phyloP scores from a whole-genome alignment of 208 protist species.

The Wallacemonas collosoma region DNA sequence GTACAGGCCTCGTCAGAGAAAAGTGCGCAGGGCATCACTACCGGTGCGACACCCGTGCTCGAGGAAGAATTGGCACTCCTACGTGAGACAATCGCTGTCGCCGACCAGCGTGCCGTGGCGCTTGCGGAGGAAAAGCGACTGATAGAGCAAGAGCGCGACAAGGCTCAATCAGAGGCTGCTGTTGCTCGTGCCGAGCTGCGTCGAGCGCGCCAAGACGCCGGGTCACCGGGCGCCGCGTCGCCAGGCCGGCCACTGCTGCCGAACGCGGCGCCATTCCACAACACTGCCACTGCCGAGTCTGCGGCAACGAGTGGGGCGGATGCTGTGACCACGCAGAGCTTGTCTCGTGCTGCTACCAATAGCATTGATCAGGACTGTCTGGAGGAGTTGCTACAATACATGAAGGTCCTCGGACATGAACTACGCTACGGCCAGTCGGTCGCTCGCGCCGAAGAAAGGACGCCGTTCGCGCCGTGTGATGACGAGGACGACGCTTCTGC shows the following conservation, averaged over 20 bases:
- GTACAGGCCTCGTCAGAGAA: constrained; percentile 30
- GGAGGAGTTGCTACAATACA: constrained; percentile 55
- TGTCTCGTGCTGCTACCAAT: not conserved
- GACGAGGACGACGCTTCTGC: not conserved
- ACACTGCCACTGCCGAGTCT: not conserved
- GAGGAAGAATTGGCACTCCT: constrained; percentile 46
- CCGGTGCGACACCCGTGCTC: not conserved
- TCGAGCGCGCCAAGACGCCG: constrained; percentile 16
- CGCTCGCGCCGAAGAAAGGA: not conserved
- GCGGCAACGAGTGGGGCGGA: not conserved
- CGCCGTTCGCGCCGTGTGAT: not conserved
- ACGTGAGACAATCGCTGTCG: constrained; percentile 31
- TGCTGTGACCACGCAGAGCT: not conserved
- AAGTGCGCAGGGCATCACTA: not conserved
- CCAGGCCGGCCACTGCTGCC: constrained; percentile 5
- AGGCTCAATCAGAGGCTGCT: constrained; percentile 76
- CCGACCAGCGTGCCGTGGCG: constrained; percentile 21
- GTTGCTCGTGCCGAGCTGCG: constrained; percentile 72
- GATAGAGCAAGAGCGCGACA: constrained; percentile 58
- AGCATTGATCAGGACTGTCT: constrained; percentile 33
- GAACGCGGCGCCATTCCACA: not conserved
- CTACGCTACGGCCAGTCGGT: constrained; percentile 35
- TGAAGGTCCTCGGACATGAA: constrained; percentile 67
- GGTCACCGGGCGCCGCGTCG: not conserved
- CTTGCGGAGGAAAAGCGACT: constrained; percentile 43